phyloP scores from a whole-genome alignment of 2,329 filamentous ascomycete genomes.

The Tolypocladium ovalisporum region DNA sequence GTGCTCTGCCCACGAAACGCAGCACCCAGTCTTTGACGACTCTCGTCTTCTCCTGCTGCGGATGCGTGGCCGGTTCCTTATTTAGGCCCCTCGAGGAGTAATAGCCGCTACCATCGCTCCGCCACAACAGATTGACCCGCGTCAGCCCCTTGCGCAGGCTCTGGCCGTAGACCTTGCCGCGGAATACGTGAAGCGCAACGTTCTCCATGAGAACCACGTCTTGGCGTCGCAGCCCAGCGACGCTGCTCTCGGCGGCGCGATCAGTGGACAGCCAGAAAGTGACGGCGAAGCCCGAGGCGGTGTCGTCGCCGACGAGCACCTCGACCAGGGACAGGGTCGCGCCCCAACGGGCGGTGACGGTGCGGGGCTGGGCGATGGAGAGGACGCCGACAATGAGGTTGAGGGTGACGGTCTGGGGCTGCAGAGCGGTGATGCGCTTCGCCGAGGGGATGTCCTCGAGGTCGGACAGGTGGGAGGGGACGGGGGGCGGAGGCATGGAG shows the following conservation, averaged over 20 bases:
- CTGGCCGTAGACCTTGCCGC: conserved; percentile 71
- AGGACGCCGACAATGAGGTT: conserved; percentile 76
- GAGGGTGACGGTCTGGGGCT: conserved; percentile 71
- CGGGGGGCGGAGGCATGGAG: conserved; percentile 6
- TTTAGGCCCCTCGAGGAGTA: conserved; percentile 43
- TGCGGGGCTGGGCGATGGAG: conserved; percentile 54
- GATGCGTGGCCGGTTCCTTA: conserved; percentile 19
- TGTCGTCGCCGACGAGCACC: conserved; percentile 76
- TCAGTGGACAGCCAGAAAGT: conserved; percentile 65
- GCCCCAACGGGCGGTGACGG: conserved; percentile 57
- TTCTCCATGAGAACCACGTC: conserved; percentile 75
- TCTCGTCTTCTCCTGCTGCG: conserved; percentile 51
- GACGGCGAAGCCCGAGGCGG: conserved; percentile 65
- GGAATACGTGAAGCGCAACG: conserved; percentile 67
- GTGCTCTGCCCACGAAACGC: conserved; percentile 48
- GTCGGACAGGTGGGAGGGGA: conserved; percentile 31
- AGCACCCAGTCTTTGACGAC: conserved; percentile 67
- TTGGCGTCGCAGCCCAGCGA: conserved; percentile 47
- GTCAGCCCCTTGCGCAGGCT: conserved; percentile 64
- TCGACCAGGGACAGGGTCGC: conserved; percentile 58
- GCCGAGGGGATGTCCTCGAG: conserved; percentile 62
- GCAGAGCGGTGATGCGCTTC: conserved; percentile 51
- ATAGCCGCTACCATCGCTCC: conserved; percentile 39
- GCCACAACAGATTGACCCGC: conserved; percentile 53
- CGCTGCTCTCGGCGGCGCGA: conserved; percentile 17